phyloP scores from a whole-genome alignment of 202 grass and related monocot species.

The Eragrostis tef region DNA sequence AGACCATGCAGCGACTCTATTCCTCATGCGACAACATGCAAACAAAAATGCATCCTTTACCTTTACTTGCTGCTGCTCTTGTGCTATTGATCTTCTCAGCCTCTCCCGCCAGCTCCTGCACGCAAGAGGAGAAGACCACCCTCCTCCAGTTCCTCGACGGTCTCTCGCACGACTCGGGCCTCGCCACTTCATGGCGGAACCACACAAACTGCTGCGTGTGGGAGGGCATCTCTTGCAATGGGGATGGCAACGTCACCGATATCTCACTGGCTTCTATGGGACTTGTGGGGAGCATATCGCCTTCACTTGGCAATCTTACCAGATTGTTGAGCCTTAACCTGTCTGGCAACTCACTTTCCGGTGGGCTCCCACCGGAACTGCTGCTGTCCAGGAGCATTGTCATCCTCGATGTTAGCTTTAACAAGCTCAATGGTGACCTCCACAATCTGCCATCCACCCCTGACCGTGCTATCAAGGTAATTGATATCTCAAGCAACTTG shows the following conservation, averaged over 20 bases:
- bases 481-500: conserved; percentile 68
- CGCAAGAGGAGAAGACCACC: neutral
- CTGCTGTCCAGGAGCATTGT: conserved; percentile 43
- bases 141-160: conserved; percentile 25
- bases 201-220: conserved; percentile 33
- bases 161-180: conserved; percentile 15
- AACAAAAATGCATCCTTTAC: neutral
- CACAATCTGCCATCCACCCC: conserved; percentile 14
- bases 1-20: conserved; percentile 39
- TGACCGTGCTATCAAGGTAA: conserved; percentile 39
- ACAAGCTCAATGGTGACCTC: conserved; percentile 46
- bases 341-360: conserved; percentile 52
- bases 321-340: conserved; percentile 51
- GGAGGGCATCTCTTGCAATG: conserved; percentile 44
- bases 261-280: conserved; percentile 51
- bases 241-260: conserved; percentile 7
- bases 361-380: conserved; percentile 40
- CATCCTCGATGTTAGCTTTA: conserved; percentile 59
- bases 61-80: conserved; percentile 7
- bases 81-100: neutral
- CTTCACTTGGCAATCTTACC: conserved; percentile 51
- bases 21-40: conserved; percentile 2
- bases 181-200: conserved; percentile 28
- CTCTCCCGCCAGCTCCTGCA: conserved; percentile 30
- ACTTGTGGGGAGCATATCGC: conserved; percentile 58